These are phyloP conservation scores for Eurotiales sp. DNA, from an alignment of 2,329 filamentous ascomycete species.

Conservation along the genomic window DNA sequence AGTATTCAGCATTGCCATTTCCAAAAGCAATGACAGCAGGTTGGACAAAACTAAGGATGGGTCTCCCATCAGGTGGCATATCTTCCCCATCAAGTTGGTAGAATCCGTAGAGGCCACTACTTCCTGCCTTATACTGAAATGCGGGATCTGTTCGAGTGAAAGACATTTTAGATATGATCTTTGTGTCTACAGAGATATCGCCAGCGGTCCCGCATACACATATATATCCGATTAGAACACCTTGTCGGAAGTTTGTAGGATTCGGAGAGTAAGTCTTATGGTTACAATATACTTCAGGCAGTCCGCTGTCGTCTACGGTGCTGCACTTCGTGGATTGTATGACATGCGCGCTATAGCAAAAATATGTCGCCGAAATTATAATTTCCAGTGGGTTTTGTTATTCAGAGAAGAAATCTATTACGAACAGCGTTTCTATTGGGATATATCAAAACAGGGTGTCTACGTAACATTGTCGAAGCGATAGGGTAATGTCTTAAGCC, in stretches of 20 bases:
- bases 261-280: no score
- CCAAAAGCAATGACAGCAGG: slow-evolving; percentile 21
- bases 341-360: background rate
- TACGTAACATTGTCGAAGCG: no score
- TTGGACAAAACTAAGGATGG: slow-evolving; percentile 18
- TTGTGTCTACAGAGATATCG: no score
- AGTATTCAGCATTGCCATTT: slow-evolving; percentile 21
- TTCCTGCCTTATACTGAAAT: no score
- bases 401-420: background rate
- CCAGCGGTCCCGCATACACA: no score
- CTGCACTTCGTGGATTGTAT: slow-evolving; percentile 4
- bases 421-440: background rate
- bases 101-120: no score
- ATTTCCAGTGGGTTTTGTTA: background rate
- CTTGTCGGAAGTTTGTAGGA: no score
- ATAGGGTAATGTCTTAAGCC: no score
- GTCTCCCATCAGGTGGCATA: slow-evolving; percentile 16
- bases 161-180: no score
- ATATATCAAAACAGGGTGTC: no score
- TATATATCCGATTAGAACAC: no score
- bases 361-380: slow-evolving; percentile 8
- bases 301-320: slow-evolving; percentile 3
- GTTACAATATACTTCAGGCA: background rate
- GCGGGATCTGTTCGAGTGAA: no score
- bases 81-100: slow-evolving; percentile 21